Base-by-base conservation (phyloP, 2,329 filamentous ascomycete species). In the Epichloe coenophiala region DNA sequence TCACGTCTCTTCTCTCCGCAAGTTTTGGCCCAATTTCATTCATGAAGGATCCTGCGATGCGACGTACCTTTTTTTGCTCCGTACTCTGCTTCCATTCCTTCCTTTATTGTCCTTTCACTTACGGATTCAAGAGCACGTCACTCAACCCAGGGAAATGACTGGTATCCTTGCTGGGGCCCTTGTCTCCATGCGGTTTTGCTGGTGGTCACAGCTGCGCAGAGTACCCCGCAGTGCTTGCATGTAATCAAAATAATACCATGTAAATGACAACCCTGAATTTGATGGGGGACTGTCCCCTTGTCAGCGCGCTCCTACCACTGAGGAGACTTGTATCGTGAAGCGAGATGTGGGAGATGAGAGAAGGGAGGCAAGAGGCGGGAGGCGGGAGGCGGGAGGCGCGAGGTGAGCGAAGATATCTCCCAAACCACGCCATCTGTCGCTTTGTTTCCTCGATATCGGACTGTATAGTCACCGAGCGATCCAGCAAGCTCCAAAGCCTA, bases 1-100 rank as follows among this genome's bases (percentile, higher is more conserved):
- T 51, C 33, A 15, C 33, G 33, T 49, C 49, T 47, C 49, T 51
- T 47, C 44, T 51, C 49, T 51, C 45, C 49, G 49, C 49, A 43
- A 43, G 37, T 47, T 21, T 13, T 31, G n/a, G 36, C 45, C 33
- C 38, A 19, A 4, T 2, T 11, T 39, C 8, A 17, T n/a, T 5
- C 17, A 8, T 39, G 1, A 19, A 17, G 17, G n/a, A 17, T 15
- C 3, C 7, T 39, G 27, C 27, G 19, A 23, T 42, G 40, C 36
- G 40, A 23, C 6, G 40, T 15, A 42, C 9, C 19, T 17, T 13
- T 12, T 19, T 41, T 41, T 41, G 7, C 36, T 27, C 27, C 27
- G 27, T 27, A 2, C 23, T n/a, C 36, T 31, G 27, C 27, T 31
- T 31, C 27, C 12, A 15, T 39, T 39, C n/a, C n/a, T 39, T 39